These are phyloP conservation scores for Vitis hybrid DNA, from an alignment of 177 flowering plant species.

Conservation along the genomic window DNA sequence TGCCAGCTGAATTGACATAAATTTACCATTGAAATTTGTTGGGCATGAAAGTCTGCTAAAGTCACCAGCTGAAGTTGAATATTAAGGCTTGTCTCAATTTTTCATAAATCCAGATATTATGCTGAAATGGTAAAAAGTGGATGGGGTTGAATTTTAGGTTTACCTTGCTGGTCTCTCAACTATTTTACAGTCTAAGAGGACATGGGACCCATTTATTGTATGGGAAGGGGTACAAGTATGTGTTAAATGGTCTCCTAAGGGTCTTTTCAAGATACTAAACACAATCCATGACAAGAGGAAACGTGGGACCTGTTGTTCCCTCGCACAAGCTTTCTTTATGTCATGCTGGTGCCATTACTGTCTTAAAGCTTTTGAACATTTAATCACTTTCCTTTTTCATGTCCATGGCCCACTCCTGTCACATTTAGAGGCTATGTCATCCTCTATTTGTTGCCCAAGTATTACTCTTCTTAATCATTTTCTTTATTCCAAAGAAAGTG, in stretches of 20 bases:
- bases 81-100: background rate
- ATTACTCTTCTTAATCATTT: background rate
- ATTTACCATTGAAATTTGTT: no score
- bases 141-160: background rate
- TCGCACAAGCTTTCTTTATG: background rate
- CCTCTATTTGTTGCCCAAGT: background rate
- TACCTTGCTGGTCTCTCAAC: background rate
- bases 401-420: background rate
- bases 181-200: background rate
- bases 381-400: slow-evolving; percentile 2
- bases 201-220: slow-evolving; percentile 1
- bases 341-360: slow-evolving; percentile 1
- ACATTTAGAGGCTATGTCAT: background rate
- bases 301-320: slow-evolving; percentile 15
- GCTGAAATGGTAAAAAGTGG: no score
- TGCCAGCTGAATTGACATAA: no score
- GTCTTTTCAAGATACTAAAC: slow-evolving; percentile 11
- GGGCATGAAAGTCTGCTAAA: no score
- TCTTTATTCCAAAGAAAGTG: background rate
- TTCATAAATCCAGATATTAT: no score
- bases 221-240: background rate
- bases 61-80: background rate
- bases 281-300: slow-evolving; percentile 11
- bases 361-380: slow-evolving; percentile 11
- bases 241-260: background rate